These are phyloP conservation scores for Sporothrix humicola DNA, from an alignment of 2,329 filamentous ascomycete genomes.

Conservation along the genomic window DNA sequence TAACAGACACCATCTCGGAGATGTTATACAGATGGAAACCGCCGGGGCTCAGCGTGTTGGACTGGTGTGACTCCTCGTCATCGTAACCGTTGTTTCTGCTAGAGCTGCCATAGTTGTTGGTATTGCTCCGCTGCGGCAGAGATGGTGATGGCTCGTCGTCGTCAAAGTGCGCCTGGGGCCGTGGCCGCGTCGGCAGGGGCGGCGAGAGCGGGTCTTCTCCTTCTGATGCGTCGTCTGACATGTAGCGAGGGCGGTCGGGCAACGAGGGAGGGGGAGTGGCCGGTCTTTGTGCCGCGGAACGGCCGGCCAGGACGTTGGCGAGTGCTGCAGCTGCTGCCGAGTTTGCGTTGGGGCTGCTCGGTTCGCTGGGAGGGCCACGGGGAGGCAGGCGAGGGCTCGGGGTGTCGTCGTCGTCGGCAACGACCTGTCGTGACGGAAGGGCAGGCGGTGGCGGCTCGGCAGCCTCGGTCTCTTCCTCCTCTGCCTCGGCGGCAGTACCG, in stretches of 20 bases:
- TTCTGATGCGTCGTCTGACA: conserved; percentile 73
- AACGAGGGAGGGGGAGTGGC: conserved; percentile 57
- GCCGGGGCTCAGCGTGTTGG: conserved; percentile 63
- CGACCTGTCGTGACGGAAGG: conserved; percentile 52
- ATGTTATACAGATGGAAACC: conserved; percentile 96
- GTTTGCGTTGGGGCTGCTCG: conserved; percentile 43
- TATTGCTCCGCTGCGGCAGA: conserved; percentile 38
- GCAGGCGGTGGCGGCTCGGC: conserved; percentile 50
- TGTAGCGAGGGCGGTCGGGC: conserved; percentile 60
- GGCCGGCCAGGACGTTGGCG: conserved; percentile 61
- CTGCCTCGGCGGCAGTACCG: conserved; percentile 45
- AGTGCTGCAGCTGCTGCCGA: conserved; percentile 60
- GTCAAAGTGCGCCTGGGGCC: conserved; percentile 56
- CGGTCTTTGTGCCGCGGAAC: conserved; percentile 40
- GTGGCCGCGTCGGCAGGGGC: conserved; percentile 66
- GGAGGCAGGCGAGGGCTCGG: conserved; percentile 50
- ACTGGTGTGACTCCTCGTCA: conserved; percentile 43
- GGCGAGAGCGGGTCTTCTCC: conserved; percentile 65
- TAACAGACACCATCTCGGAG: conserved; percentile 95
- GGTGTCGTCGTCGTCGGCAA: conserved; percentile 47
- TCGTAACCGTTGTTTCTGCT: conserved; percentile 43
- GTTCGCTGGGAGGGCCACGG: conserved; percentile 44
- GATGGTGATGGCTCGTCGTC: conserved; percentile 40
- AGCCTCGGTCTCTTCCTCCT: conserved; percentile 50
- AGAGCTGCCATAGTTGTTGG: conserved; percentile 25